These are phyloP conservation scores for Heterobasidion irregulare DNA, from an alignment of 1,284 basidiomycete genomes.

Conservation along the genomic window DNA sequence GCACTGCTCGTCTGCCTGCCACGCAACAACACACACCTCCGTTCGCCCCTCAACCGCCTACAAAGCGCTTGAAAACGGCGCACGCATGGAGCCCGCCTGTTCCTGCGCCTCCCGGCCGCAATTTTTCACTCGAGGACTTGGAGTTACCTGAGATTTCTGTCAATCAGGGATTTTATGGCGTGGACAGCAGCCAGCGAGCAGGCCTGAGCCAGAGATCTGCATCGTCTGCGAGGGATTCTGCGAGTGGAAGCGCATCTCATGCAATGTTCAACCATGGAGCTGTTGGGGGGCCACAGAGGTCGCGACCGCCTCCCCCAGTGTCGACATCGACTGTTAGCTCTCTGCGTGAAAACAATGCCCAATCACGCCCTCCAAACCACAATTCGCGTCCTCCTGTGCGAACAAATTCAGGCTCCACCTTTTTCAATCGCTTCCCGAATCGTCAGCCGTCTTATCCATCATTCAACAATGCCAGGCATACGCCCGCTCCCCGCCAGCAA, in stretches of 20 bases:
- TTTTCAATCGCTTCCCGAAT: neutral
- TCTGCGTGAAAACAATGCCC: neutral
- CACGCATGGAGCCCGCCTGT: slow-evolving; percentile 10
- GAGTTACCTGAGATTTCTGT: slow-evolving; percentile 54
- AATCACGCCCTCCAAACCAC: neutral
- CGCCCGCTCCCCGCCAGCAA: neutral
- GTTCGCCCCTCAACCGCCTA: slow-evolving; percentile 14
- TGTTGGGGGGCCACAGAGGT: neutral
- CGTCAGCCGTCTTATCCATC: neutral
- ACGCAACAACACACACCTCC: slow-evolving; percentile 13
- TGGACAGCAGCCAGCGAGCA: slow-evolving; percentile 8
- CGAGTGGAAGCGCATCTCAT: no score
- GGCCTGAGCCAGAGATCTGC: neutral
- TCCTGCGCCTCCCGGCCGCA: neutral
- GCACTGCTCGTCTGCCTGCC: slow-evolving; percentile 4
- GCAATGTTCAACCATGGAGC: no score
- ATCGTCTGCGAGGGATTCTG: no score
- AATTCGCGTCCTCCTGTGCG: neutral
- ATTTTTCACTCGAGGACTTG: slow-evolving; percentile 31
- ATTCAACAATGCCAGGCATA: neutral
- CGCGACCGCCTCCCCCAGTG: neutral
- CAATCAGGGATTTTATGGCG: slow-evolving; percentile 28
- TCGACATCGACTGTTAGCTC: neutral
- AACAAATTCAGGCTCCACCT: neutral
- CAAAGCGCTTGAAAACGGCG: slow-evolving; percentile 49